Percentiles rank a stretch among this genome's conserved stretches.
These are phyloP conservation scores for Closterium sp. DNA, from an alignment of 139 green algal species.

Conservation along the genomic window DNA sequence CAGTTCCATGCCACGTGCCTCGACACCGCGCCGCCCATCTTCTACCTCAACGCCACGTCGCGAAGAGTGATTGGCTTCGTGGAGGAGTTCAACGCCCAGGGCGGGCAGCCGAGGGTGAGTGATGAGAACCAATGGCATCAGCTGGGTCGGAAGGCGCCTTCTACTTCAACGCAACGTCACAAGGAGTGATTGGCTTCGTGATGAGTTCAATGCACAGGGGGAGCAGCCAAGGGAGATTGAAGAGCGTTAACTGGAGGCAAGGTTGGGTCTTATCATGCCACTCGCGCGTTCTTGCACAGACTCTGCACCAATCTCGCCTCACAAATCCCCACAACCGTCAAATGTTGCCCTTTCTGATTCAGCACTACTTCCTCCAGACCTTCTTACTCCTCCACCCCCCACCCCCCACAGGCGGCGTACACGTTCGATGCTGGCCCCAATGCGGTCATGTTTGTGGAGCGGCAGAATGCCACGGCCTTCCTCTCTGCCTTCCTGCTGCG, in stretches of 20 bases:
- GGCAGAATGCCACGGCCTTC: conserved; percentile 4
- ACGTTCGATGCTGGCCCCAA: conserved; percentile 54
- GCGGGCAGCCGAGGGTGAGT: not conserved
- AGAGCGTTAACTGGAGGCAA: too few relatives aligned
- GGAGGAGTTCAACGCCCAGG: not conserved
- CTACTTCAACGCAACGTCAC: too few relatives aligned
- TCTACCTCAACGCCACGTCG: conserved; percentile 54
- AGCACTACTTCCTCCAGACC: too few relatives aligned
- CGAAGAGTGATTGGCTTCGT: not conserved
- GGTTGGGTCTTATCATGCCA: too few relatives aligned
- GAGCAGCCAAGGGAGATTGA: too few relatives aligned
- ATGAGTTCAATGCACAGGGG: too few relatives aligned
- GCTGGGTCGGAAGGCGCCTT: not conserved
- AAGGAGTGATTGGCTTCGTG: too few relatives aligned
- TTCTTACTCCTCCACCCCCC: not conserved
- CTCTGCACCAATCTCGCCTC: too few relatives aligned
- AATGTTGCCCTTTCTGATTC: too few relatives aligned
- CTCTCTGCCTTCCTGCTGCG: conserved; percentile 43
- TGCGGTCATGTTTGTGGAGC: conserved; percentile 44
- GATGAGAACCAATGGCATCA: not conserved
- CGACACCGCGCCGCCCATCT: conserved; percentile 52
- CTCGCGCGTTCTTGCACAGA: too few relatives aligned
- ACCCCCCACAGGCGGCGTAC: conserved; percentile 42
- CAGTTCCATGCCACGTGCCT: conserved; percentile 55
- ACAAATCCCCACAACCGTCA: too few relatives aligned